phyloP scores from a whole-genome alignment of 2,329 filamentous ascomycete species.

The Paecilomyces sp. region DNA sequence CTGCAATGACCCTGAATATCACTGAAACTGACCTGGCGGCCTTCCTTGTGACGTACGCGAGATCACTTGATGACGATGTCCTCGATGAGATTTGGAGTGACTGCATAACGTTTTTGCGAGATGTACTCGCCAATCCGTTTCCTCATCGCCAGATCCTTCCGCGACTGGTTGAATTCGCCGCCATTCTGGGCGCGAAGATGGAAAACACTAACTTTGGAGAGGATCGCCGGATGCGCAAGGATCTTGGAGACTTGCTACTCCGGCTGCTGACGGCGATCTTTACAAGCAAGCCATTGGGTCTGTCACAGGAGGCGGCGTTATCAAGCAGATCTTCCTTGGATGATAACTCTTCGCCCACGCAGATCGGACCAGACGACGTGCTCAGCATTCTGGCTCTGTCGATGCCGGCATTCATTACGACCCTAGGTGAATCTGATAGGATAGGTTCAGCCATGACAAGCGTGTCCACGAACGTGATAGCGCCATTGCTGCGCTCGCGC shows the following conservation, averaged over 20 bases:
- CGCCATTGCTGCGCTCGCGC: conserved; percentile 74
- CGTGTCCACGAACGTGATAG: conserved; percentile 77
- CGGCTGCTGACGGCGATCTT: conserved; percentile 88
- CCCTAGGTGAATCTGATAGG: conserved; percentile 79
- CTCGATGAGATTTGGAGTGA: conserved; percentile 98
- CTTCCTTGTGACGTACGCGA: conserved; percentile 85
- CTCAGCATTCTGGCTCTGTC: conserved; percentile 72
- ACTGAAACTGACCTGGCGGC: conserved; percentile 76
- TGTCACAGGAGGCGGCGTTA: conserved; percentile 51
- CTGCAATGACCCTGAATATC: conserved; percentile 78
- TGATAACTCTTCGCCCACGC: conserved; percentile 28
- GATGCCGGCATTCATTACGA: conserved; percentile 71
- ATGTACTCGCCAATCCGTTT: conserved; percentile 87
- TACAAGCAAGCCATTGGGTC: conserved; percentile 74
- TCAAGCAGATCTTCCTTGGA: conserved; percentile 33
- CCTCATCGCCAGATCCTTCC: conserved; percentile 88
- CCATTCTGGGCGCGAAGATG: conserved; percentile 86
- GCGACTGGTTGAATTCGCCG: conserved; percentile 77
- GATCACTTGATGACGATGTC: conserved; percentile 87
- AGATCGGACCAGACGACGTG: conserved; percentile 62
- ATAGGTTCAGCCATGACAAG: conserved; percentile 68
- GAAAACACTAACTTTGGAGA: conserved; percentile 98
- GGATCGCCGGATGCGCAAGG: conserved; percentile 82
- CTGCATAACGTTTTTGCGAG: conserved; percentile 82
- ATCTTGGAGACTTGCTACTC: conserved; percentile 82